Evolutionary conservation across 2,329 filamentous ascomycete genomes (phyloP).

Genomic region (Neoascochyta sp.): DNA sequence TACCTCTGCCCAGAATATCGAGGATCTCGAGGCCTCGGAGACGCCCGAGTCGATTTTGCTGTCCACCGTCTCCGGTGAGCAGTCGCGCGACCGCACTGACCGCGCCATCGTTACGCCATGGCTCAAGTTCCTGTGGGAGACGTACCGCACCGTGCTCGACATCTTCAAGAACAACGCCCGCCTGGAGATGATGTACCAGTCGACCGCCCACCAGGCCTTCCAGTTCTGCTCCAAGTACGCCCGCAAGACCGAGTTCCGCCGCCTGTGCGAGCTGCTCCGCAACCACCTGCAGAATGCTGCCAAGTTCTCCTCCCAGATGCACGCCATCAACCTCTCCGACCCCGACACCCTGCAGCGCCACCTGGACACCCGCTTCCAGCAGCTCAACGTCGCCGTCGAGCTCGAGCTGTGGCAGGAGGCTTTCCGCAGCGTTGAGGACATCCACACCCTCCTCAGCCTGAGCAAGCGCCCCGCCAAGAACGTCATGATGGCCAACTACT

Average conservation of each 20-base stretch:
- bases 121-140: constrained; percentile 99
- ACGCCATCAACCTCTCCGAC: constrained; percentile 97
- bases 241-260: constrained; percentile 97
- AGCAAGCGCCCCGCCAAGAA: constrained; percentile 99
- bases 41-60: constrained; percentile 97
- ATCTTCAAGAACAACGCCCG: constrained; percentile 99
- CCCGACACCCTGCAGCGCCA: constrained; percentile 96
- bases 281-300: constrained; percentile 99
- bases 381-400: constrained; percentile 96
- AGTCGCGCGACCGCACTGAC: constrained; percentile 95
- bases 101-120: constrained; percentile 97
- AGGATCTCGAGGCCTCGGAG: constrained; percentile 94
- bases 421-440: constrained; percentile 98
- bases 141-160: constrained; percentile 95
- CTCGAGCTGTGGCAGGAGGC: constrained; percentile 98
- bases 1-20: constrained; percentile 70
- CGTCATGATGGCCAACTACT: constrained; percentile 99
- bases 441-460: constrained; percentile 92
- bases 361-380: constrained; percentile 95
- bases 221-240: constrained; percentile 98
- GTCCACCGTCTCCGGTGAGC: constrained; percentile 95
- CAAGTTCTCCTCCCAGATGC: constrained; percentile 99
- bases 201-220: constrained; percentile 95
- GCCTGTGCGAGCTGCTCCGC: constrained; percentile 93
- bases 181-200: constrained; percentile 96